A percentile compares a stretch with the other conserved stretches of the same genome.
Conservation (phyloP, 306 rosid species). For the Quercus robur region DNA sequence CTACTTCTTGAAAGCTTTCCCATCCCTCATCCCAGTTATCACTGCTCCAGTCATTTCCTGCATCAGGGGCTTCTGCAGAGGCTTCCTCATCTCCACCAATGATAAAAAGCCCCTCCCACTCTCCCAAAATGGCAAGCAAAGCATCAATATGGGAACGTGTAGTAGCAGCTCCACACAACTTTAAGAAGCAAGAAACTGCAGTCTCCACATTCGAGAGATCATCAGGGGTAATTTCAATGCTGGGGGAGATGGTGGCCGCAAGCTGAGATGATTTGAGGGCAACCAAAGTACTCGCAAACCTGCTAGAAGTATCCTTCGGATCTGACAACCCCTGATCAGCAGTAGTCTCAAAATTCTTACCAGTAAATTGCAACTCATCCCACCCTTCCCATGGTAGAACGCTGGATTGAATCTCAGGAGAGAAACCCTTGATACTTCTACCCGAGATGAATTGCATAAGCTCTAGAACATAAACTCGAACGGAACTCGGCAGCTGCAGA, state of each 20-base stretch:
- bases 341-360: slow-evolving; percentile 43
- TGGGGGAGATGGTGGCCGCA: slow-evolving; percentile 64
- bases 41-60: slow-evolving; percentile 74
- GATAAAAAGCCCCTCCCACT: slow-evolving; percentile 89
- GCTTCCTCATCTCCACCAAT: slow-evolving; percentile 38
- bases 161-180: slow-evolving; percentile 58
- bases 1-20: slow-evolving; percentile 88
- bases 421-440: slow-evolving; percentile 66
- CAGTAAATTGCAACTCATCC: slow-evolving; percentile 55
- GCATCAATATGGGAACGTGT: slow-evolving; percentile 56
- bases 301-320: slow-evolving; percentile 59
- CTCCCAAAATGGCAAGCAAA: slow-evolving; percentile 67
- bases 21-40: slow-evolving; percentile 98
- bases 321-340: slow-evolving; percentile 43
- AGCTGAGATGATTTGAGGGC: slow-evolving; percentile 93
- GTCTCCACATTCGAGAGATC: slow-evolving; percentile 59
- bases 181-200: slow-evolving; percentile 78
- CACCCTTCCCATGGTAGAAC: slow-evolving; percentile 91
- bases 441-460: slow-evolving; percentile 91
- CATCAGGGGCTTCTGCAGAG: slow-evolving; percentile 48
- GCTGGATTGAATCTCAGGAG: slow-evolving; percentile 58
- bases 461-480: slow-evolving; percentile 80
- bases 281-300: slow-evolving; percentile 84
- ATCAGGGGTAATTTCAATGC: slow-evolving; percentile 67
- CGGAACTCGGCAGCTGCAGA: slow-evolving; percentile 75